Conservation (phyloP, 768 basidiomycete species). For the Rhodotorula diobovata region DNA sequence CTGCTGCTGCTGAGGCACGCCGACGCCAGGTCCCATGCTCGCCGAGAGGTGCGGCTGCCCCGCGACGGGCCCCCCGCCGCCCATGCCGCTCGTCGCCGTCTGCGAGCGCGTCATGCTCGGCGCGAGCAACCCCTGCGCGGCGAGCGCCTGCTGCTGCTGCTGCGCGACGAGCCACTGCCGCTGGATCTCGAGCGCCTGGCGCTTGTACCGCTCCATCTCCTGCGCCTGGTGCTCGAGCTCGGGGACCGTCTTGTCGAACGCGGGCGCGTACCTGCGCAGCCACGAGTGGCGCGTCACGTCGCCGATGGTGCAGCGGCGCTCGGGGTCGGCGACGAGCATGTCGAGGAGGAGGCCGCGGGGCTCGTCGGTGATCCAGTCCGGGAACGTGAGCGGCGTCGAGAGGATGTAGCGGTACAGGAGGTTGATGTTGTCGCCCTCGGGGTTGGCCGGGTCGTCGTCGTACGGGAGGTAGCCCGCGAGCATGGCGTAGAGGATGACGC, state of each 20-base stretch:
- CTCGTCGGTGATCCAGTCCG: constrained; percentile 81
- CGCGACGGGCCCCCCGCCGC: background rate
- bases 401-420: constrained; percentile 97
- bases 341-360: constrained; percentile 76
- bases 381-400: constrained; percentile 91
- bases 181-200: constrained; percentile 60
- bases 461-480: constrained; percentile 96
- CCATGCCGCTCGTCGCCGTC: constrained; percentile 34
- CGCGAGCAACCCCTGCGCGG: constrained; percentile 32
- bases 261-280: constrained; percentile 62
- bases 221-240: constrained; percentile 75
- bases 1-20: background rate
- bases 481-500: constrained; percentile 95
- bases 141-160: constrained; percentile 30
- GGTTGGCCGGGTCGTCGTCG: constrained; percentile 97
- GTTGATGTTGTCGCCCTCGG: constrained; percentile 99
- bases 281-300: constrained; percentile 83
- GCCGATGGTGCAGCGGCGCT: constrained; percentile 66
- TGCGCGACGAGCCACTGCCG: constrained; percentile 53
- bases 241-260: constrained; percentile 67
- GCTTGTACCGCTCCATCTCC: constrained; percentile 78
- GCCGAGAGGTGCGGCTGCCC: background rate
- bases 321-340: constrained; percentile 94
- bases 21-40: background rate
- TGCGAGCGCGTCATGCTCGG: constrained; percentile 42